Evolutionary conservation across 108 stramenopile species (phyloP), one percentile per base, ranked within the genome.

Genomic region (Fragilaria radians): DNA sequence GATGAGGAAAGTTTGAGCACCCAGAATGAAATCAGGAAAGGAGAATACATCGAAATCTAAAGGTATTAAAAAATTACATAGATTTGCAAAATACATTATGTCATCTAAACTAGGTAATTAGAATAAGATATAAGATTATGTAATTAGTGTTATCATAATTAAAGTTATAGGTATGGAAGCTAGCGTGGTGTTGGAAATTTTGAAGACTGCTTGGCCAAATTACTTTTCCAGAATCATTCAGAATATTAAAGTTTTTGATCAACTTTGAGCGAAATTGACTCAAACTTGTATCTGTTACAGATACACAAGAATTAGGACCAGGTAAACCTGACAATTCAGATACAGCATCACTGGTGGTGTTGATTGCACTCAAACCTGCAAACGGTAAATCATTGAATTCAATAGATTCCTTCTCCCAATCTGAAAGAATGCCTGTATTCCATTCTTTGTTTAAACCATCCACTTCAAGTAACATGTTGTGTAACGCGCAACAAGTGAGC

Each of bases 401-500:
- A 42, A 11, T 42, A 7, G 7, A 14, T 7, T 42, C 36, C 7
- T 7, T 42, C 36, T 42, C 36, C 36, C 36, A 42, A 14, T 11
- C 7, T 7, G 36, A 42, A 11, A 14, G 36, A 42, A 42, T 14
- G 36, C 36, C 36, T 11, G 7, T 42, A 7, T 42, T 14, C 36
- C 36, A 42, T 42, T 14, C 14, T 14, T 42, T 51, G 49, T 19
- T 50, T 27, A 50, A 51, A 0, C 61, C 61, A 61, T 61, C 61
- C 24, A 36, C 48, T 19, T 68, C 61, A 31, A 68, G 54, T 4
- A 62, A 42, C 67, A 45, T 48, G 27, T 68, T 62, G 25, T 68
- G 67, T 46, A 68, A 36, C 0, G 67, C 67, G 42, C 61, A 68
- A 45, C 67, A 68, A 14, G 67, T 56, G 0, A 24, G 63, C 65